A percentile compares a stretch with the other conserved stretches of the same genome.
These are phyloP conservation scores for Desmodesmus armatus DNA, from an alignment of 139 green algal species.

Conservation along the genomic window DNA sequence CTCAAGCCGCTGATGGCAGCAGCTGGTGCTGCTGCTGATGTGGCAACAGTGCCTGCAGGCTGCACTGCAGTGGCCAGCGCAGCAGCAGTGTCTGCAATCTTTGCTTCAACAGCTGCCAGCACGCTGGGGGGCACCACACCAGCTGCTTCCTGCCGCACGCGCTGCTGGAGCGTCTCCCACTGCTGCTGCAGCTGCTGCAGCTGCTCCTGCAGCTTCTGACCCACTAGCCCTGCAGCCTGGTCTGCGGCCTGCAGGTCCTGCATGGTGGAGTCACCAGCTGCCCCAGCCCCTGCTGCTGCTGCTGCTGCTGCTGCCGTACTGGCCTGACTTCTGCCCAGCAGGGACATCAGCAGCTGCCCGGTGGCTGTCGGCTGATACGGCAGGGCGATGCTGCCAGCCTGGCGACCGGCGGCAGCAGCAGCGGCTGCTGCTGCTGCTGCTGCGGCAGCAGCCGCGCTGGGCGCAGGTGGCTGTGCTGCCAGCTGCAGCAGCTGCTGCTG, in stretches of 20 bases:
- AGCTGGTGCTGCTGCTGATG: constrained; percentile 7
- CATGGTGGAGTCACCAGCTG: no score
- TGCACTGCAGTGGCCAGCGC: not conserved
- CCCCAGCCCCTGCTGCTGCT: not conserved
- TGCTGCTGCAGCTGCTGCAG: not conserved
- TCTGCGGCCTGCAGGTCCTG: no score
- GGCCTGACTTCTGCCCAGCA: no score
- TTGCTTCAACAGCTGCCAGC: not conserved
- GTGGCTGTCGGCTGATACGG: no score
- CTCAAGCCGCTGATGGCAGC: not conserved
- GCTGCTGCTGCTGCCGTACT: not conserved
- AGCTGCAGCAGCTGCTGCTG: not conserved
- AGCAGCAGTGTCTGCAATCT: not conserved
- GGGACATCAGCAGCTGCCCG: no score
- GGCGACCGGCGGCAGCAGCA: not conserved
- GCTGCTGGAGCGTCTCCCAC: not conserved
- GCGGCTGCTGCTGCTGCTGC: not conserved
- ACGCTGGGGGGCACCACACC: not conserved
- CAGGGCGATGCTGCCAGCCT: no score
- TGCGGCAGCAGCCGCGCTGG: not conserved
- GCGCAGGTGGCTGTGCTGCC: not conserved
- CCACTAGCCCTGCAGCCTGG: no score
- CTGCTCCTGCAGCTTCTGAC: not conserved
- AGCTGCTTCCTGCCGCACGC: not conserved
- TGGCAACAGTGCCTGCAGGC: not conserved